Base-by-base conservation (phyloP, 2,329 filamentous ascomycete species). In the Dothideomycetes sp. region DNA sequence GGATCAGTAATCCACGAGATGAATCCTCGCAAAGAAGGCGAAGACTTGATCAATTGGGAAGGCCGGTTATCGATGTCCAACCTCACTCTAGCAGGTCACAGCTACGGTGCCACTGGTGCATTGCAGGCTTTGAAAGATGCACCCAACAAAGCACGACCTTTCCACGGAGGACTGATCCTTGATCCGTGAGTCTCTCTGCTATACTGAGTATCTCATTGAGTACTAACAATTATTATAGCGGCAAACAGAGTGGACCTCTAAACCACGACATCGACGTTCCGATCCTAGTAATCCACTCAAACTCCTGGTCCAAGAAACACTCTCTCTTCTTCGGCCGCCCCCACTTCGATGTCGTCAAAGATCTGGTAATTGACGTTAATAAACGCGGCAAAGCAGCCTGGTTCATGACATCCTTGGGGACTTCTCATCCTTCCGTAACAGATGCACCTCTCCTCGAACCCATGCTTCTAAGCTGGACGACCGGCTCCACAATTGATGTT, bases 401-500 rank as follows among this genome's bases (percentile, higher is more conserved):
- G 65, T 67, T 68, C 48, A 56, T 64, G 51, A 68, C 64, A 1
- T 49, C 63, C 3, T 20, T 46, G 2, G 44, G 34, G 3, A 46
- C 46, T 12, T 44, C 75, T 0, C 79, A 83, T 50, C 76, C 79
- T 0, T 75, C 70, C 8, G 73, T 80, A 15, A 81, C 79, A 0
- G 79, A 82, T 51, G 79, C 78, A 12, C 77, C 78, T 0, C 62
- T 82, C 3, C 67, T 83, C 6, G 71, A 80, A 45, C 78, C 78
- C 0, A 59, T 70, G 36, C 60, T 82, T 19, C 63, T 82, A 31
- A 68, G 71, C 42, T 72, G 74, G 62, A 74, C 74, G 0, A 81
- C 78, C 0, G 75, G 76, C 0, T 73, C 78, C 0, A 71, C 64
- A 1, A 67, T 80, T n/a, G 62, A 76, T 40, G 71, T 71, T 1